Evolutionary conservation across 176 grass and related monocot species (phyloP).

Genomic region (Juncus inflexus): DNA sequence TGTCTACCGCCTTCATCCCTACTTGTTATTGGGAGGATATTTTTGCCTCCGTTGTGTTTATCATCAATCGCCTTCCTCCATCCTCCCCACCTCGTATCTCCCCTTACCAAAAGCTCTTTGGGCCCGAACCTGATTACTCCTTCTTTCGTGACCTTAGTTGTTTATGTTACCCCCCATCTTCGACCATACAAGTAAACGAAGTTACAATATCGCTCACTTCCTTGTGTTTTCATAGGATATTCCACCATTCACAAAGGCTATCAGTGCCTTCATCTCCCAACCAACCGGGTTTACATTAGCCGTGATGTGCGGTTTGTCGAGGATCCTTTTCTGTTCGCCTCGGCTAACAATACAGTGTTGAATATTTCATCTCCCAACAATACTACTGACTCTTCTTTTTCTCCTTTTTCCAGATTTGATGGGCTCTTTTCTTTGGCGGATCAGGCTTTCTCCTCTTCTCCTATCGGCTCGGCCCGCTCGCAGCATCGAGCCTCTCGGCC

Average conservation of each 20-base stretch:
- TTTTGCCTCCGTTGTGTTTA: background rate
- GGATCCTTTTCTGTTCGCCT: too few species aligned
- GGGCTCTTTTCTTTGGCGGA: too few species aligned
- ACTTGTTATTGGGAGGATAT: background rate
- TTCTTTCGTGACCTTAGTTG: background rate
- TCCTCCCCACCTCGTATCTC: background rate
- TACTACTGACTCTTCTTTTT: too few species aligned
- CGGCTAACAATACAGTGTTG: too few species aligned
- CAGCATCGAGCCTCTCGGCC: too few species aligned
- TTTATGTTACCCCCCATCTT: too few species aligned
- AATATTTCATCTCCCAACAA: too few species aligned
- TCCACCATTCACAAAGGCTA: background rate
- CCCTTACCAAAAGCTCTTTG: background rate
- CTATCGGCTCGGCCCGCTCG: too few species aligned
- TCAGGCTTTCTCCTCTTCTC: too few species aligned
- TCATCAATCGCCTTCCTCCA: conserved; percentile 4
- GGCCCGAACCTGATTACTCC: background rate
- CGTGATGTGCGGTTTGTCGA: too few species aligned
- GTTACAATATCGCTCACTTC: background rate
- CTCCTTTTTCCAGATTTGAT: too few species aligned
- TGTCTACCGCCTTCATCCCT: background rate
- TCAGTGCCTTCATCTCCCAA: background rate
- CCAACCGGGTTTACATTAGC: background rate
- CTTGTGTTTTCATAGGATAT: background rate
- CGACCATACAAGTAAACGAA: background rate